Evolutionary conservation across 2,329 filamentous ascomycete genomes (phyloP), one percentile per base, ranked within the genome.

Genomic region (Macroventuria anomochaeta): DNA sequence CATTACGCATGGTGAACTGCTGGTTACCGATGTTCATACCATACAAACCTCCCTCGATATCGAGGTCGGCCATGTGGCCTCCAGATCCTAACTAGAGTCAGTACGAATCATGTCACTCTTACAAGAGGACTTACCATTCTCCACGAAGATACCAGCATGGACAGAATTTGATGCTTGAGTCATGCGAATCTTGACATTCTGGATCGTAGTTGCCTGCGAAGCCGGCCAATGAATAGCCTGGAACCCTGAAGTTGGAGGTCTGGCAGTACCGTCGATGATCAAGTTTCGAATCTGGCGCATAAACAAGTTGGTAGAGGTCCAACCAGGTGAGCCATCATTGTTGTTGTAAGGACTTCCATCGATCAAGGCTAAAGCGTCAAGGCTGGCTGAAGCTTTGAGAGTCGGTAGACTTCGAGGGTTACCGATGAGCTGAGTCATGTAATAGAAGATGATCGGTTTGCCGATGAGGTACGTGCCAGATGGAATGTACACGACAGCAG

Each of bases 251-350:
- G 70, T 63, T 0, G 80, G 68, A 37, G 79, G 74, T 3, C 85
- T 77, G 5, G 75, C 74, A 2, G 81, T 85, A 29, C 81, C 72
- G 65, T 90, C 87, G n/a, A 75, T 70, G 52, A 85, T 77, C 51
- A 91, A 79, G 65, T 91, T 90, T 8, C 86, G 80, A 53, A 90
- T 81, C 58, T 86, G 83, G 26, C 86, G 79, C 62, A 80, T 84
- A 70, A 90, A 90, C 8, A 88, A 80, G 62, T 85, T 87, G 34
- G 84, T 85, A 0, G 84, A 79, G 2, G 67, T 71, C 76, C 76
- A 81, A 55, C 78, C 78, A 44, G 75, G 66, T 52, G 68, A 59
- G 7, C 68, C 72, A 46, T 63, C 65, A 71, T 31, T 51, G 55
- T 59, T 78, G 47, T 40, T 78, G 68, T 75, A 75, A 12, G 70